Evolutionary conservation across 176 grass and related monocot species (phyloP), one percentile per base, ranked within the genome.

Genomic region (Paspalum vaginatum): DNA sequence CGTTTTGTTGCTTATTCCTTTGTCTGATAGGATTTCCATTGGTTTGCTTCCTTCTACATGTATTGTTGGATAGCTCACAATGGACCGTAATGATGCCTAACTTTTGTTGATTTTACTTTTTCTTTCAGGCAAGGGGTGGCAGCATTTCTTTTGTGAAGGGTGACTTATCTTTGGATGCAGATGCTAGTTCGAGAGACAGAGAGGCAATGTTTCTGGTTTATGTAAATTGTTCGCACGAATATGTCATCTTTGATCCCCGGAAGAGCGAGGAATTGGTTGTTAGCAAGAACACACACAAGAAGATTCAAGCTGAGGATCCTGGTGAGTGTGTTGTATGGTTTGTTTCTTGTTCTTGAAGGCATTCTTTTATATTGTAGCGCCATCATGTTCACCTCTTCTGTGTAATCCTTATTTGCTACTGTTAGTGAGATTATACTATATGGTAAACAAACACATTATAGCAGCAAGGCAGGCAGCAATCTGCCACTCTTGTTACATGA

Each of bases 191-290:
- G 11, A 69, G n/a, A 46, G 80, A 66, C 62, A 78, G 24, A 57
- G 69, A 81, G 70, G 58, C 69, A 46, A 54, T 52, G 56, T 82
- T 87, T 40, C 57, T 95, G 51, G 90, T 81, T 49, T 99, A 91
- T 27, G 27, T 99, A 57, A 99, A 91, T 68, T 45, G 92, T 75
- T 85, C 83, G 46, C 92, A 93, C 81, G 90, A 99, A 57, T 99
- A 99, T 74, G 75, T 74, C 62, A 64, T 95, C 51, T 95, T 93
- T 88, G 85, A 99, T 95, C 92, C 96, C 68, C 82, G 79, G 58
- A 87, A 63, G 15, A 82, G 64, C 0, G 85, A 89, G 79, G 82
- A 84, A 16, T 51, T 47, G 14, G 78, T 64, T 1, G 73, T 81
- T 67, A 69, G 74, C 53, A 86, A 78, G 78, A 76, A 38, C 26